Conservation (phyloP, 495 filamentous ascomycete species). For the Talaromyces thailandensis region DNA sequence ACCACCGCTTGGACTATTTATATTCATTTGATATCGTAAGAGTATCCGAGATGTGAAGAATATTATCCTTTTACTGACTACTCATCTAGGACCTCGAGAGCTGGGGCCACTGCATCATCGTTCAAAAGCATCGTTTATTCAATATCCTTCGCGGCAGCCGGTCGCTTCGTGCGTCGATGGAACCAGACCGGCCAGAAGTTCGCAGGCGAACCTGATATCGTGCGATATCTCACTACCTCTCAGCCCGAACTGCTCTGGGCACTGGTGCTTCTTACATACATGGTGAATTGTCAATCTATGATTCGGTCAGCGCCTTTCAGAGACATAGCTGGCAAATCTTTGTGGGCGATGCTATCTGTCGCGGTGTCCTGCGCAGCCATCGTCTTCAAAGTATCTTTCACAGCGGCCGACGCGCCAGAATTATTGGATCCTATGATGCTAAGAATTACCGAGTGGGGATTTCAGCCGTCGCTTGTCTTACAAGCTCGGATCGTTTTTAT, state of each 20-base stretch:
- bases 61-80: not conserved
- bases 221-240: constrained; percentile 48
- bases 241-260: constrained; percentile 62
- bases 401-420: constrained; percentile 76
- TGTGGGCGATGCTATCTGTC: constrained; percentile 15
- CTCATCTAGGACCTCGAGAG: not conserved
- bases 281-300: constrained; percentile 31
- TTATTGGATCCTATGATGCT: constrained; percentile 51
- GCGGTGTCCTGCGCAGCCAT: constrained; percentile 44
- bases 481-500: constrained; percentile 34
- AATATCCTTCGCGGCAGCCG: constrained; percentile 23
- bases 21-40: constrained; percentile 45
- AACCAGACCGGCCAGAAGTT: constrained; percentile 97
- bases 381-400: constrained; percentile 80
- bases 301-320: constrained; percentile 17
- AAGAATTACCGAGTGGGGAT: constrained; percentile 31
- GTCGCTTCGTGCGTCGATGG: constrained; percentile 68
- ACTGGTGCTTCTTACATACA: constrained; percentile 64
- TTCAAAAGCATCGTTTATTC: constrained; percentile 10
- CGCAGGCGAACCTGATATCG: constrained; percentile 79
- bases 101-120: not conserved
- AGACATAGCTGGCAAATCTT: constrained; percentile 15
- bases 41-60: not conserved
- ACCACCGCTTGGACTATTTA: constrained; percentile 67
- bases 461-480: constrained; percentile 37